phyloP scores from a whole-genome alignment of 2,329 filamentous ascomycete genomes.

The Fusarium tanahbumbuense region DNA sequence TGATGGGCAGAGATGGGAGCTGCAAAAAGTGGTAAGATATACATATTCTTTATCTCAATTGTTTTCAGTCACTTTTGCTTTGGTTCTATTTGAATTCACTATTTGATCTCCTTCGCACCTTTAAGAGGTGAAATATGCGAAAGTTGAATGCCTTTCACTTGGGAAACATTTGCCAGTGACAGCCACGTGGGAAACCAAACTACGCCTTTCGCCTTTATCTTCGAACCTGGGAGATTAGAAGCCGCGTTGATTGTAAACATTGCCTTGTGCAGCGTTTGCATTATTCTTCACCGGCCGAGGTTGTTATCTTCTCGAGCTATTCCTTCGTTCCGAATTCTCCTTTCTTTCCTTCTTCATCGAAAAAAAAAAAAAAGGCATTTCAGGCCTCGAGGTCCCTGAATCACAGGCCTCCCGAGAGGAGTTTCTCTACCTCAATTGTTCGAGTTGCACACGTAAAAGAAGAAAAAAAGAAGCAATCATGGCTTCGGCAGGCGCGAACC shows the following conservation, averaged over 20 bases:
- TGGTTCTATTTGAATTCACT: not conserved
- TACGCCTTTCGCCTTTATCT: not conserved
- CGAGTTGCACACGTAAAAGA: slow-evolving; percentile 1
- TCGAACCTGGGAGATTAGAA: not conserved
- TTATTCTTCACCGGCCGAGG: not conserved
- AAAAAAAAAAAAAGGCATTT: not conserved
- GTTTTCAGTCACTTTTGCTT: not conserved
- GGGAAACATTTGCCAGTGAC: slow-evolving; percentile 14
- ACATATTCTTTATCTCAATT: not conserved
- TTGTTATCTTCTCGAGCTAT: not conserved
- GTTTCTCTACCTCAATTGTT: not conserved
- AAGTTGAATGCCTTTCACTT: not conserved
- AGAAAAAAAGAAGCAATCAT: slow-evolving; percentile 31
- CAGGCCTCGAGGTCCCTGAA: slow-evolving; percentile 10
- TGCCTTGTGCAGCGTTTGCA: not conserved
- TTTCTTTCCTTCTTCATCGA: slow-evolving; percentile 1
- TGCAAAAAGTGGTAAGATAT: slow-evolving; percentile 55
- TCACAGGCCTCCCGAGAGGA: slow-evolving; percentile 12
- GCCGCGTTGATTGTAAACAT: not conserved
- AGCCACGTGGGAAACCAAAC: not conserved
- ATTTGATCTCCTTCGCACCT: not conserved
- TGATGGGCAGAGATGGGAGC: slow-evolving; percentile 51
- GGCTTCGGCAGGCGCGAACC: slow-evolving; percentile 44
- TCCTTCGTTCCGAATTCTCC: not conserved
- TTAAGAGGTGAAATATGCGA: not conserved